Conservation (phyloP, 208 protist species). For the Strigomonas culicis region DNA sequence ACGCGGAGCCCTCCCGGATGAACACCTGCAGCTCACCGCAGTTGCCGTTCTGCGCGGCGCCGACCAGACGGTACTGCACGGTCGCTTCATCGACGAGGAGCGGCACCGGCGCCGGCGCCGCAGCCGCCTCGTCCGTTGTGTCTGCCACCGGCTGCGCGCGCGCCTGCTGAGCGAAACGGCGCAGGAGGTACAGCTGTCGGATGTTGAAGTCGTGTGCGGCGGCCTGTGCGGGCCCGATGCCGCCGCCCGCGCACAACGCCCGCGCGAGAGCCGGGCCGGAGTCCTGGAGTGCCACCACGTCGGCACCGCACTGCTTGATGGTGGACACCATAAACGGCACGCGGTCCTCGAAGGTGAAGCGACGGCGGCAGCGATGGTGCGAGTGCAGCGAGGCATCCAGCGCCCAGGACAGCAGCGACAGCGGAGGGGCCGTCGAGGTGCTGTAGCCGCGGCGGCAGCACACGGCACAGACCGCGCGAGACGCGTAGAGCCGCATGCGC, state of each 20-base stretch:
- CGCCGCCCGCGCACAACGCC: slow-evolving; percentile 20
- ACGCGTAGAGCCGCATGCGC: too few relatives aligned
- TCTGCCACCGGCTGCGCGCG: not conserved
- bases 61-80: slow-evolving; percentile 48
- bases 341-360: slow-evolving; percentile 40
- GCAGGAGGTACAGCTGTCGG: not conserved
- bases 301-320: slow-evolving; percentile 34
- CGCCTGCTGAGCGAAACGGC: not conserved
- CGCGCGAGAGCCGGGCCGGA: slow-evolving; percentile 44
- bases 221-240: not conserved
- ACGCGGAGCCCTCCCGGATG: slow-evolving; percentile 30
- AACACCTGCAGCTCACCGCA: slow-evolving; percentile 74
- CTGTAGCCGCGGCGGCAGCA: not conserved
- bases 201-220: not conserved
- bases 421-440: slow-evolving; percentile 27
- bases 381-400: slow-evolving; percentile 52
- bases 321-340: slow-evolving; percentile 46
- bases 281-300: slow-evolving; percentile 83
- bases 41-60: slow-evolving; percentile 55
- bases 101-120: not conserved
- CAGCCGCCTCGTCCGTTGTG: not conserved
- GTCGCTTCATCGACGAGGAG: not conserved
- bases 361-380: slow-evolving; percentile 47
- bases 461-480: too few relatives aligned
- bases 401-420: slow-evolving; percentile 74